Evolutionary conservation across 2,329 filamentous ascomycete species (phyloP), one percentile per base, ranked within the genome.

Genomic region (Neocucurbitaria cava): DNA sequence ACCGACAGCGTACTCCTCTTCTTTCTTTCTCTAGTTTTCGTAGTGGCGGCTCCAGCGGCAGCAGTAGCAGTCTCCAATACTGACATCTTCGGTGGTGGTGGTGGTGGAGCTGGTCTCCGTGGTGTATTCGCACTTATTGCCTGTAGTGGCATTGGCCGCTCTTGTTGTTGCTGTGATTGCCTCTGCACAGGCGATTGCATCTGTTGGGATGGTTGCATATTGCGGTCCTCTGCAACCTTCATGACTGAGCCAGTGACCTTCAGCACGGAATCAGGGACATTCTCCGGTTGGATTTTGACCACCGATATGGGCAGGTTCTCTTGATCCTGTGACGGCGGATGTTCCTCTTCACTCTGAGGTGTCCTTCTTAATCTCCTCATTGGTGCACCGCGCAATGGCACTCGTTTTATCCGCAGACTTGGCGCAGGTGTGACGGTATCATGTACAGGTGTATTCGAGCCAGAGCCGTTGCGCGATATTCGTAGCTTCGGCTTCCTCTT

Each of bases 21-120:
- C 75, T 90, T 92, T 70, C 84, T 64, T 80, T 92, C 74, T 83
- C 70, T 82, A 36, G 83, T 82, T 69, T 93, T 90, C 3, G 91
- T 87, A 0, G 90, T 88, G 4, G 90, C 87, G 23, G 92, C 90
- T 13, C 93, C 93, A 3, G 90, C 92, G 10, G 88, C 88, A 1
- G 89, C 87, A 1, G 94, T 97, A 2, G 92, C 94, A 3, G 93
- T 89, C 63, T 98, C 92, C n/a, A 97, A 79, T 7, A 96, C 89
- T 1, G 91, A 95, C 94, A 98, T 98, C 76, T 97, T 98, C 0
- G 95, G 94, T 7, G 92, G 92, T 2, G 94, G 94, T 17, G 89
- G 75, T 1, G 89, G 89, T 2, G 89, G 89, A 1, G 91, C 91
- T 20, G 89, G 84, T 63, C 92, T 83, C 67, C 87, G 89, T 10